Evolutionary conservation across 2,329 filamentous ascomycete genomes (phyloP).

Genomic region (Phaeosphaeriaceae sp.): DNA sequence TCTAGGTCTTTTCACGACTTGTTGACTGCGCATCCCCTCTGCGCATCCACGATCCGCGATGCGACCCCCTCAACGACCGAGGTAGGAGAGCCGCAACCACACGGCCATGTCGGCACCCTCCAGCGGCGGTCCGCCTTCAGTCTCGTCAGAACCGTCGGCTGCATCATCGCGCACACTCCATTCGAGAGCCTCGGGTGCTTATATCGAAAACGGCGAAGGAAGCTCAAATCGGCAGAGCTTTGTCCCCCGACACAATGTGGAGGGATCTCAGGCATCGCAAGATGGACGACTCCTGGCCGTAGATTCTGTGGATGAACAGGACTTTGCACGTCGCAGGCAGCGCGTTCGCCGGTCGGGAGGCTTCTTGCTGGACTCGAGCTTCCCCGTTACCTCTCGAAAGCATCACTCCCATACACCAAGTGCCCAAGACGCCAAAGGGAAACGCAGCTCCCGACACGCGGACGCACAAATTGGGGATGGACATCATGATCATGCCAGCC

Average conservation of each 20-base stretch:
- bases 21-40: constrained; percentile 9
- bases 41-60: constrained; percentile 32
- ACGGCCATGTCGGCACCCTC: constrained; percentile 41
- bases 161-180: constrained; percentile 43
- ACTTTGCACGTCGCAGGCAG: constrained; percentile 41
- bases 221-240: constrained; percentile 32
- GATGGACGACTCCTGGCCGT: constrained; percentile 19
- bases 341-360: constrained; percentile 47
- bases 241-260: constrained; percentile 20
- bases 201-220: constrained; percentile 35
- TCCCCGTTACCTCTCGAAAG: constrained; percentile 35
- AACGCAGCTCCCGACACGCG: constrained; percentile 45
- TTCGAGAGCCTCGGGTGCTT: constrained; percentile 32
- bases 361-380: constrained; percentile 55
- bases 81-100: constrained; percentile 28
- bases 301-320: constrained; percentile 37
- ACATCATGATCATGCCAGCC: constrained; percentile 44
- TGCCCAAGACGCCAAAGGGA: constrained; percentile 46
- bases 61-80: constrained; percentile 30
- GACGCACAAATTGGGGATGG: constrained; percentile 30
- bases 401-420: constrained; percentile 34
- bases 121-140: constrained; percentile 42
- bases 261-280: constrained; percentile 11
- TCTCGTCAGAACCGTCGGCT: constrained; percentile 41
- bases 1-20: neutral